A percentile compares a stretch with the other conserved stretches of the same genome.
Evolutionary conservation across 768 basidiomycete genomes (phyloP).

Genomic region (Tylopilus vinaceipallidus): DNA sequence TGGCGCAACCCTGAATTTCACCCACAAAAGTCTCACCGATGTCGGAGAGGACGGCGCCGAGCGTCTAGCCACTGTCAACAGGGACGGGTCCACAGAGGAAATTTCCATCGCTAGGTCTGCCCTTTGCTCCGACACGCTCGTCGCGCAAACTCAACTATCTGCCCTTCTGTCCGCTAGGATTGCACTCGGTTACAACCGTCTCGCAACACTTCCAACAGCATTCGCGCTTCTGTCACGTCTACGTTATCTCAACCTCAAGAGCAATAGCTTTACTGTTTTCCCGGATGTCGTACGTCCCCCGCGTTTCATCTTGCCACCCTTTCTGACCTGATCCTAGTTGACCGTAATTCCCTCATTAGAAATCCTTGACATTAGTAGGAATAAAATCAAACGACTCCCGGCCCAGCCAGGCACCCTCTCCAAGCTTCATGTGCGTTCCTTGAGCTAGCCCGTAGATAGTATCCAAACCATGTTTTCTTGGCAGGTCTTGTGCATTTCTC

Average conservation of each 20-base stretch:
- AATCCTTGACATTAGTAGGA: constrained; percentile 91
- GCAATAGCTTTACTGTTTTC: constrained; percentile 78
- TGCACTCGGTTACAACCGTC: constrained; percentile 81
- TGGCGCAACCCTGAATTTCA: constrained; percentile 82
- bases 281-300: constrained; percentile 75
- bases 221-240: constrained; percentile 72
- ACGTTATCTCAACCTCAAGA: constrained; percentile 84
- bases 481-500: constrained; percentile 83
- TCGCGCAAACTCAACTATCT: constrained; percentile 5
- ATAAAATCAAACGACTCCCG: constrained; percentile 82
- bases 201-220: constrained; percentile 72
- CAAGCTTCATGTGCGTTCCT: constrained; percentile 61
- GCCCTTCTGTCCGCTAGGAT: constrained; percentile 50
- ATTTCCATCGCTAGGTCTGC: constrained; percentile 61
- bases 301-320: constrained; percentile 1
- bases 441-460: not conserved
- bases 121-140: constrained; percentile 4
- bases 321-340: constrained; percentile 47
- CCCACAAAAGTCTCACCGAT: constrained; percentile 74
- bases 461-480: constrained; percentile 1
- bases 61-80: constrained; percentile 65
- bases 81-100: constrained; percentile 46
- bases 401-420: constrained; percentile 73
- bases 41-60: constrained; percentile 74
- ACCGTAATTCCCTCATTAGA: constrained; percentile 85